These are phyloP conservation scores for Penicillium roqueforti DNA, from an alignment of 495 filamentous ascomycete genomes.

Conservation along the genomic window DNA sequence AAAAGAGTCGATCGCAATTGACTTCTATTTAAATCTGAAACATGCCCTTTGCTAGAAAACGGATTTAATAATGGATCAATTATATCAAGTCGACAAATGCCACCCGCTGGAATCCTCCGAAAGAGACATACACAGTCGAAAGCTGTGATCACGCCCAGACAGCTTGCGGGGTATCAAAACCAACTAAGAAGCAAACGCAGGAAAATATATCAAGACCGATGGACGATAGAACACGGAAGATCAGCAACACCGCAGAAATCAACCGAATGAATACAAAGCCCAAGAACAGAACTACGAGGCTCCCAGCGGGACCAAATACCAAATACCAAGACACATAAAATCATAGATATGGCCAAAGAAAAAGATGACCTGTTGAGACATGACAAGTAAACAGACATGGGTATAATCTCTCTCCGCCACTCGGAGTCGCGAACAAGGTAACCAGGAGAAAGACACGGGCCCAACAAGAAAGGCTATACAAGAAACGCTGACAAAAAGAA, in stretches of 20 bases:
- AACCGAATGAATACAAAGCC: slow-evolving; percentile 2
- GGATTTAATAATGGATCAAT: background rate
- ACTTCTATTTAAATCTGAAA: background rate
- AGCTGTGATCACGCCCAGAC: slow-evolving; percentile 5
- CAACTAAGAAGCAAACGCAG: slow-evolving; percentile 2
- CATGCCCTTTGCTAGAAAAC: background rate
- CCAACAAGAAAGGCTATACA: slow-evolving; percentile 23
- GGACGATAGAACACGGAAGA: background rate
- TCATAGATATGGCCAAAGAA: slow-evolving; percentile 19
- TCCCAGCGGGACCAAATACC: background rate
- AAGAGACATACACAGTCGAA: background rate
- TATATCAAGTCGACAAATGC: background rate
- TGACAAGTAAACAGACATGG: slow-evolving; percentile 25
- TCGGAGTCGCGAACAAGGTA: slow-evolving; percentile 19
- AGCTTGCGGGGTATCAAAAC: slow-evolving; percentile 11
- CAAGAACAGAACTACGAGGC: slow-evolving; percentile 2
- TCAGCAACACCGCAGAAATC: background rate
- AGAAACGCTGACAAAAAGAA: slow-evolving; percentile 18
- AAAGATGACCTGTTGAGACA: slow-evolving; percentile 28
- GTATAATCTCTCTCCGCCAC: slow-evolving; percentile 30
- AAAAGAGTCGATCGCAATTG: background rate
- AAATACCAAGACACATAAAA: slow-evolving; percentile 2
- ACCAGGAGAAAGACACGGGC: slow-evolving; percentile 20
- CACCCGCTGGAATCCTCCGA: background rate
- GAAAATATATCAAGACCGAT: background rate